phyloP scores from a whole-genome alignment of 2,329 filamentous ascomycete species.

The Podosphaera leucotricha region DNA sequence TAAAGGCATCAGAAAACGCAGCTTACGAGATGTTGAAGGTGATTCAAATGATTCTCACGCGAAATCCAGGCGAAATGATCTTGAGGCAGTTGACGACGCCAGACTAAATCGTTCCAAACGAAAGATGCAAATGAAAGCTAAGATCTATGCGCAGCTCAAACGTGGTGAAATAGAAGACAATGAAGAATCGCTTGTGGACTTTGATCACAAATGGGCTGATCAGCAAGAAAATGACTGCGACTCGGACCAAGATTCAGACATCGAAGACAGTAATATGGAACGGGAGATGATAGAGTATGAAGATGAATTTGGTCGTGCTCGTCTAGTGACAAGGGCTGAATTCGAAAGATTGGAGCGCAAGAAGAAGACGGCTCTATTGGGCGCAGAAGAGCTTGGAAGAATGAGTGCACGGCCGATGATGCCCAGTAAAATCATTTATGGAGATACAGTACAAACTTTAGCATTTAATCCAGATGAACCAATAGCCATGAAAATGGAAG shows the following conservation, averaged over 20 bases:
- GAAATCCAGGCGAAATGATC: constrained; percentile 37
- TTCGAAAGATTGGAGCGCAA: constrained; percentile 37
- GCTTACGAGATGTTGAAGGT: constrained; percentile 29
- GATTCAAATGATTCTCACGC: constrained; percentile 23
- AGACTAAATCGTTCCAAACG: constrained; percentile 41
- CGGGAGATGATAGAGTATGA: constrained; percentile 57
- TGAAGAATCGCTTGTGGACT: constrained; percentile 56
- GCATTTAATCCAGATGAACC: constrained; percentile 59
- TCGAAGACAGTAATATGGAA: constrained; percentile 31
- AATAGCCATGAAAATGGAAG: constrained; percentile 45
- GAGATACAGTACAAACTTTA: constrained; percentile 59
- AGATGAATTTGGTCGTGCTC: constrained; percentile 77
- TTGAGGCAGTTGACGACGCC: constrained; percentile 33
- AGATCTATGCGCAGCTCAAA: constrained; percentile 74
- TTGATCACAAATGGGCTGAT: constrained; percentile 89
- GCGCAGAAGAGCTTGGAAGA: constrained; percentile 36
- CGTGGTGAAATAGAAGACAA: constrained; percentile 48
- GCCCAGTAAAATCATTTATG: constrained; percentile 55
- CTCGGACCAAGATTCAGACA: constrained; percentile 25
- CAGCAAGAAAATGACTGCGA: constrained; percentile 20
- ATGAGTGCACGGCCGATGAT: constrained; percentile 44
- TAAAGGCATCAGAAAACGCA: constrained; percentile 36
- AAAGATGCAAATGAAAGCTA: constrained; percentile 76
- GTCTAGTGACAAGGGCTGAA: constrained; percentile 47
- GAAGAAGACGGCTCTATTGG: constrained; percentile 25